Conservation (phyloP, 2,329 filamentous ascomycete genomes). For the Tolypocladium endophyticum region DNA sequence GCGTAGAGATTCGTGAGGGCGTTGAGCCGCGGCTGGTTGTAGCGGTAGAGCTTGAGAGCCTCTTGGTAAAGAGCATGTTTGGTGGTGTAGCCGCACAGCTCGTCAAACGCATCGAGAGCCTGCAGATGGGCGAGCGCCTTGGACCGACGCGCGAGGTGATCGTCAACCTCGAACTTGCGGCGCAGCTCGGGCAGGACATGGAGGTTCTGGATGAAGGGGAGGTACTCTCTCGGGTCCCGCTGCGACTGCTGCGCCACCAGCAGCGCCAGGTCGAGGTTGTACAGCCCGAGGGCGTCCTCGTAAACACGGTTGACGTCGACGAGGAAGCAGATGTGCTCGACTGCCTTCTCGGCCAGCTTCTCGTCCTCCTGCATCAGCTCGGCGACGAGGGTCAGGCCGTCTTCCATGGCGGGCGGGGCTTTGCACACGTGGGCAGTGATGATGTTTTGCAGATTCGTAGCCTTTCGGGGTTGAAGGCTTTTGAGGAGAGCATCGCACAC, state of each 20-base stretch:
- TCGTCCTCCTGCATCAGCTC: slow-evolving; percentile 58
- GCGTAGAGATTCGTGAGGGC: slow-evolving; percentile 72
- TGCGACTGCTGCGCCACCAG: slow-evolving; percentile 93
- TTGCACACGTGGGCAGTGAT: slow-evolving; percentile 96
- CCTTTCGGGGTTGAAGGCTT: slow-evolving; percentile 50
- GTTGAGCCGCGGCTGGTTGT: slow-evolving; percentile 56
- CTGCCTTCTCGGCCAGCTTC: slow-evolving; percentile 71
- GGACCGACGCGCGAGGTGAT: slow-evolving; percentile 63
- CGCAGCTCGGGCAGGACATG: slow-evolving; percentile 63
- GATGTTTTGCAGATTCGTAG: slow-evolving; percentile 71
- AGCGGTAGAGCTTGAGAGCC: slow-evolving; percentile 74
- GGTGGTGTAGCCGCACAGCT: slow-evolving; percentile 65
- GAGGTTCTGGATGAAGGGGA: slow-evolving; percentile 84
- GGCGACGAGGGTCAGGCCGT: slow-evolving; percentile 71
- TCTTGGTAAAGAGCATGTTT: slow-evolving; percentile 72
- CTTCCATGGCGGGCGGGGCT: slow-evolving; percentile 76
- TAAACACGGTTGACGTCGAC: slow-evolving; percentile 89
- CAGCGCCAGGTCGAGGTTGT: slow-evolving; percentile 81
- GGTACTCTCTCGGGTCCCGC: slow-evolving; percentile 87
- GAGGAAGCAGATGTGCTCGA: slow-evolving; percentile 96
- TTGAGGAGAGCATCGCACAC: slow-evolving; percentile 79
- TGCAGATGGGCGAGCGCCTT: slow-evolving; percentile 76
- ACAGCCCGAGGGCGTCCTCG: slow-evolving; percentile 79
- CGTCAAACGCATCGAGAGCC: slow-evolving; percentile 61
- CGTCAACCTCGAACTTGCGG: slow-evolving; percentile 76